Evolutionary conservation across 2,329 filamentous ascomycete species (phyloP).

Genomic region (Calycina herbarum): DNA sequence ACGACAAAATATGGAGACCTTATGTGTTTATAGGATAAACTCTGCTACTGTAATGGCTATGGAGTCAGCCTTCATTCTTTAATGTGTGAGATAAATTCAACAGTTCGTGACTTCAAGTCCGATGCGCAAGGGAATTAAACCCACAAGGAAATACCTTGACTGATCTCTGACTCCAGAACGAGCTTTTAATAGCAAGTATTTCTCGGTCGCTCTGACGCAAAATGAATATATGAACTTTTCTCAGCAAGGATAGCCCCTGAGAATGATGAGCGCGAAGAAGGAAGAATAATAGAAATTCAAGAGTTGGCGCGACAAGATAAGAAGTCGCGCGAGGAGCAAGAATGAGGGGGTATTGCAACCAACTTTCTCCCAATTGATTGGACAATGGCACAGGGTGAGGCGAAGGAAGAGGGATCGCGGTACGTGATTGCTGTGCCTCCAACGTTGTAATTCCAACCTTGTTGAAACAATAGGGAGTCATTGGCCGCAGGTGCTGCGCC

Average conservation of each 20-base stretch:
- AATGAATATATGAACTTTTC: neutral
- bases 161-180: neutral
- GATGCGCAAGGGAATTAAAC: neutral
- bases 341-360: neutral
- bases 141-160: neutral
- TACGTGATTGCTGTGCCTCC: neutral
- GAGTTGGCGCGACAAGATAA: neutral
- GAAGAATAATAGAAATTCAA: neutral
- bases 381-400: neutral
- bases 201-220: neutral
- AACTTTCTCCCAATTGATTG: neutral
- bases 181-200: neutral
- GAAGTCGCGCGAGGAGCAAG: neutral
- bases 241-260: neutral
- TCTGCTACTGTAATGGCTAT: neutral
- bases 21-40: too few relatives aligned
- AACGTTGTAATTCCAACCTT: neutral
- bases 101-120: neutral
- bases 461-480: neutral
- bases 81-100: too few relatives aligned
- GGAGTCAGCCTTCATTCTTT: neutral
- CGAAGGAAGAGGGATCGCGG: neutral
- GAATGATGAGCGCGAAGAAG: neutral
- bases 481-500: neutral
- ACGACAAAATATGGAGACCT: too few relatives aligned